Evolutionary conservation across 23 red algal species (phyloP), one percentile per base, ranked within the genome.

Genomic region (Cyanidiococcus yangmingshanensis): DNA sequence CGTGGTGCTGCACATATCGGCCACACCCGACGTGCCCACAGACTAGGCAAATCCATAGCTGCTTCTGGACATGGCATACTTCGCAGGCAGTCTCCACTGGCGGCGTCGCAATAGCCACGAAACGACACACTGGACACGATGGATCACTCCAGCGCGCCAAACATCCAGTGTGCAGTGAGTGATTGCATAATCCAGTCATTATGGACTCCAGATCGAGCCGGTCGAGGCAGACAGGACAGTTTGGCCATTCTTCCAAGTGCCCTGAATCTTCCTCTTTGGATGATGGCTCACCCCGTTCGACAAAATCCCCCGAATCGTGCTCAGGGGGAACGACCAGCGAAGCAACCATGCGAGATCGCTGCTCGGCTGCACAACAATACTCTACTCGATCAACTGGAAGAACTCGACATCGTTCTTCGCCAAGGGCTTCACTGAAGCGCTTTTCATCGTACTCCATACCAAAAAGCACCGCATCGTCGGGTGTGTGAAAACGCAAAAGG

Each of bases 11-110:
- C 39, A 81, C 78, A 57, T 81, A 81, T 34, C 78, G 59, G 37
- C 78, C 78, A 59, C 78, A 81, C 7, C 78, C 78, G 38, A 81
- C 78, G 40, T 81, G 78, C n/a, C 78, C 78, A 81, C 78, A 81
- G 16, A 81, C 68, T 33, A 81, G 68, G 67, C 78, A 81, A 34
- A 81, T 81, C 78, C 78, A 81, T 7, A 81, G 50, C 38, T 67
- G 68, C 41, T 58, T 39, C 39, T 50, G 54, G 1, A 54, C 59
- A 1, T 58, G 34, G 40, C 78, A 81, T 32, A 67, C 58, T 16
- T 37, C 38, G 50, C 83, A 86, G 40, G 45, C 24, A 7, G 63
- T 71, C 7, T 32, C 32, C 7, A 3, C 12, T 35, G 63, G 63
- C 12, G 15, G 3, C 63, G 32, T 2, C 63, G 63, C 12, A 12